Evolutionary conservation across 2,329 filamentous ascomycete genomes (phyloP), one percentile per base, ranked within the genome.

Genomic region (Cercospora canescens): DNA sequence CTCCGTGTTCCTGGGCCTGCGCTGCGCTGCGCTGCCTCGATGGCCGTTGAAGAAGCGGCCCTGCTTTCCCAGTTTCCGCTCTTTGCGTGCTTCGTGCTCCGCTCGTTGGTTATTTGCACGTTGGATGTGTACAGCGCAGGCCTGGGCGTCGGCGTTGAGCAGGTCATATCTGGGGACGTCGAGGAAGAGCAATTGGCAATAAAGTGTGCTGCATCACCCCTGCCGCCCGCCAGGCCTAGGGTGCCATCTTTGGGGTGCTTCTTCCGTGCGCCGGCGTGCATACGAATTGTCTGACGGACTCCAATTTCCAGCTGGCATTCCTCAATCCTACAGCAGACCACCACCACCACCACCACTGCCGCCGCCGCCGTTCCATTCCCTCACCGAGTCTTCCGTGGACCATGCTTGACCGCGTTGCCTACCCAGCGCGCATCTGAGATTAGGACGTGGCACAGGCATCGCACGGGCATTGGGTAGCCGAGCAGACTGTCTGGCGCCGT

Each of bases 381-480:
- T 11, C 32, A 9, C 24, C 41, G 26, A 11, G 30, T 34, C 52
- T 34, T 21, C 34, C 35, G n/a, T 60, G 56, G 32, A 65, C 37
- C 41, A 62, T 60, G 56, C 16, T 39, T 35, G 21, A 6, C 28
- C 50, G 60, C 34, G 58, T 67, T 60, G 60, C 60, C 71, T 73
- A 71, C 69, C 72, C 59, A 67, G 70, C 59, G 60, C 62, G 54
- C 66, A 55, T 32, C 56, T 74, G 60, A 74, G 64, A 72, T 41
- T 63, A 67, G 54, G 67, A 66, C 60, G 70, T 69, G 39, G 57
- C 57, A 39, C 57, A n/a, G 57, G 26, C 57, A 60, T 56, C 30
- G 45, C 45, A 52, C 45, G 45, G 45, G 45, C 45, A 52, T 52
- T n/a, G 12, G 45, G 21, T 52, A 52, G 12, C 45, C 24, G 45